Evolutionary conservation across 495 filamentous ascomycete genomes (phyloP).

Genomic region (Xylaria scruposa): DNA sequence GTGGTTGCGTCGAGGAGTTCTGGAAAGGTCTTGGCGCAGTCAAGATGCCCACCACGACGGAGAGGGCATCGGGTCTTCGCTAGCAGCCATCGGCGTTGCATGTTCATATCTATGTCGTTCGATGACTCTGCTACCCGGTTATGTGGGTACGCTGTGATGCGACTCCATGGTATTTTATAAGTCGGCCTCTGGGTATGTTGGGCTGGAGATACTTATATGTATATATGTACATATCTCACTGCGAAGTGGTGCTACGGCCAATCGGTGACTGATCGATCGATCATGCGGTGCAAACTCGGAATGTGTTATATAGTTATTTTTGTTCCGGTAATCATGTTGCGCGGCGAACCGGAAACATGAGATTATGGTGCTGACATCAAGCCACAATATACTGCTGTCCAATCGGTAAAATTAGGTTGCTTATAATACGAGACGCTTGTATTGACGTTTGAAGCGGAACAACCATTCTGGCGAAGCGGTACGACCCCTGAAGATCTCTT

Average conservation of each 20-base stretch:
- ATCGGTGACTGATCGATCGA: constrained; percentile 3
- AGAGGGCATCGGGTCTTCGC: background rate
- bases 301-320: constrained; percentile 1
- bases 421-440: constrained; percentile 22
- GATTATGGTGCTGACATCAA: constrained; percentile 14
- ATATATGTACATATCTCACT: too few relatives aligned
- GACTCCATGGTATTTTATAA: background rate
- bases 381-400: constrained; percentile 2
- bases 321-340: background rate
- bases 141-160: constrained; percentile 12
- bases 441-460: constrained; percentile 9
- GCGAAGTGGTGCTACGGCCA: constrained; percentile 2
- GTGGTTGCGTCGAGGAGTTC: constrained; percentile 7
- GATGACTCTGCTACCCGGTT: background rate
- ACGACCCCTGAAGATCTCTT: constrained; percentile 23
- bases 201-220: background rate
- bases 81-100: background rate
- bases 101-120: constrained; percentile 15
- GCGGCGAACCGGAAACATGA: constrained; percentile 4
- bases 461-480: constrained; percentile 5
- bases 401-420: constrained; percentile 14
- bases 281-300: constrained; percentile 15
- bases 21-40: constrained; percentile 13
- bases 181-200: background rate
- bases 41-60: background rate